Conservation (phyloP, 2,329 filamentous ascomycete genomes). For the Didymellaceae sp. region DNA sequence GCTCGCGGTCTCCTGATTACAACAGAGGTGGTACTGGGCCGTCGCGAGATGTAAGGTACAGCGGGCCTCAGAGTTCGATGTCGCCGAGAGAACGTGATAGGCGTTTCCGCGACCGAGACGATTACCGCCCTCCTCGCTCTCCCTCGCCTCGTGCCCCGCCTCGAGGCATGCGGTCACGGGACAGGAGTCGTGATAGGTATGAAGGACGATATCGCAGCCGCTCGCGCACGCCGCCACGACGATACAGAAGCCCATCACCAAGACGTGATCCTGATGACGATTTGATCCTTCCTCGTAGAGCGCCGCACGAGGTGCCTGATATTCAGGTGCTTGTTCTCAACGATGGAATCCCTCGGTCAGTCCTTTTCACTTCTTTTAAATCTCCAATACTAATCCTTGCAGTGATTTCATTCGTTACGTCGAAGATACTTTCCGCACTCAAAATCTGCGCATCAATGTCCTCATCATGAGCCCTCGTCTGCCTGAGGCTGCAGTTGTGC, state of each 20-base stretch:
- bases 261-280: slow-evolving; percentile 63
- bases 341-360: slow-evolving; percentile 60
- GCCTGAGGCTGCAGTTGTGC: slow-evolving; percentile 78
- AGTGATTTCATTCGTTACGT: slow-evolving; percentile 83
- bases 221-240: slow-evolving; percentile 70
- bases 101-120: slow-evolving; percentile 64
- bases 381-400: slow-evolving; percentile 5
- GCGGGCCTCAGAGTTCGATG: slow-evolving; percentile 41
- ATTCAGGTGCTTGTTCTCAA: slow-evolving; percentile 86
- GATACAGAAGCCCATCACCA: slow-evolving; percentile 74
- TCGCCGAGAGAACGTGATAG: slow-evolving; percentile 57
- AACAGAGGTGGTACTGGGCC: slow-evolving; percentile 50
- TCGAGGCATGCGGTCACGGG: slow-evolving; percentile 46
- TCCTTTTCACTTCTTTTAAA: not conserved
- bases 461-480: slow-evolving; percentile 81
- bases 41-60: slow-evolving; percentile 52
- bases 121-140: slow-evolving; percentile 60
- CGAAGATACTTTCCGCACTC: slow-evolving; percentile 74
- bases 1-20: slow-evolving; percentile 70
- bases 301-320: slow-evolving; percentile 80
- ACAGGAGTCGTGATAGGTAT: slow-evolving; percentile 56
- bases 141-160: slow-evolving; percentile 52
- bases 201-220: slow-evolving; percentile 62
- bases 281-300: slow-evolving; percentile 75
- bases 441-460: slow-evolving; percentile 76